These are phyloP conservation scores for Anthoceros angustus DNA, from an alignment of 225 moss, liverwort and hornwort genomes.

Conservation along the genomic window DNA sequence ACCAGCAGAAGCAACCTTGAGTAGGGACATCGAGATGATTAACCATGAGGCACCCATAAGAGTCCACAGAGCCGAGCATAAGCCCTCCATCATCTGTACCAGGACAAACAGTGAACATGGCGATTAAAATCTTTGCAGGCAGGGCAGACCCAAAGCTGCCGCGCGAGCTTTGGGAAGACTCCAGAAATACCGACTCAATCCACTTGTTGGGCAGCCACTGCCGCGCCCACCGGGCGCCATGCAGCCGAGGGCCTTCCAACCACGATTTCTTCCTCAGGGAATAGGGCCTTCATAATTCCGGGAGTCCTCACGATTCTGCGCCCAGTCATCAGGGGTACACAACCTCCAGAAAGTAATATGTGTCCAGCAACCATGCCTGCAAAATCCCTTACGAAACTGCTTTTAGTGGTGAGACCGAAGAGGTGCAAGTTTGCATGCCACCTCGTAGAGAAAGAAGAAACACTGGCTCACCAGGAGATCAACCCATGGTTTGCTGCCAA, in stretches of 20 bases:
- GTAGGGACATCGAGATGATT: slow-evolving; percentile 35
- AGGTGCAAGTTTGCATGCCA: background rate
- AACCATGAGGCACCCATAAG: slow-evolving; percentile 56
- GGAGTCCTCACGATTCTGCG: slow-evolving; percentile 86
- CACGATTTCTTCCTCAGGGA: slow-evolving; percentile 72
- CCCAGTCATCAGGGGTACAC: slow-evolving; percentile 95
- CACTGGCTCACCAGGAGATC: slow-evolving; percentile 59
- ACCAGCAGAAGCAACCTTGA: slow-evolving; percentile 24
- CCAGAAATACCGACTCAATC: background rate
- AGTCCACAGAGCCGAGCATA: slow-evolving; percentile 64
- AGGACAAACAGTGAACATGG: slow-evolving; percentile 6
- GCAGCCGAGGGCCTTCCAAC: slow-evolving; percentile 11
- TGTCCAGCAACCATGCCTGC: slow-evolving; percentile 93
- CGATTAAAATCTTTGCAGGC: background rate
- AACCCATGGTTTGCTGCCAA: slow-evolving; percentile 98
- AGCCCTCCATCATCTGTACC: slow-evolving; percentile 41
- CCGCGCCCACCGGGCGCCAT: background rate
- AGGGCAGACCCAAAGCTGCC: too few species aligned
- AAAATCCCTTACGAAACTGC: background rate
- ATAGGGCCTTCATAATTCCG: slow-evolving; percentile 64
- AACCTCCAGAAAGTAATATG: slow-evolving; percentile 93
- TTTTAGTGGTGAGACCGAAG: background rate
- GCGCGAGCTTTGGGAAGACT: too few species aligned
- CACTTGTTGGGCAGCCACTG: background rate
- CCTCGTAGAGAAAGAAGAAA: background rate